These are phyloP conservation scores for Hibiscus trionum DNA, from an alignment of 345 rosid species.

Conservation along the genomic window DNA sequence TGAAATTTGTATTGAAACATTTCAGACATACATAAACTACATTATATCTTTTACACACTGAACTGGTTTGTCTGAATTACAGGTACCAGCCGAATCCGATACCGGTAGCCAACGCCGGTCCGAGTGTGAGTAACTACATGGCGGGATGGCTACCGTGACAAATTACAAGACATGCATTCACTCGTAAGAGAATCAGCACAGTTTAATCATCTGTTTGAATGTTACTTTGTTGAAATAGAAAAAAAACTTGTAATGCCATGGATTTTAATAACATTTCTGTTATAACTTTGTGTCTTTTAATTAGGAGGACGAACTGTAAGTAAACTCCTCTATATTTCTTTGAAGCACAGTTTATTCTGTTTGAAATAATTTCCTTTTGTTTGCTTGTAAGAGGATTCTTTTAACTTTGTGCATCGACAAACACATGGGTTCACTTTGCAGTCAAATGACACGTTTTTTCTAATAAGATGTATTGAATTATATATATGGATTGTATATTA, in stretches of 20 bases:
- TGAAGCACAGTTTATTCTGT: background rate
- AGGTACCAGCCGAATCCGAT: constrained; percentile 63
- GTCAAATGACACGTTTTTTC: too few species aligned
- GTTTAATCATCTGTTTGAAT: background rate
- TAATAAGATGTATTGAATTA: too few species aligned
- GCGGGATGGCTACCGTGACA: constrained; percentile 81
- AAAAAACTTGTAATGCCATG: background rate
- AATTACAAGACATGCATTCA: background rate
- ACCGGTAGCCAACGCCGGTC: constrained; percentile 53
- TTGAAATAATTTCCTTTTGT: background rate
- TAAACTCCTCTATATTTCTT: background rate
- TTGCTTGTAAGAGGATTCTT: too few species aligned
- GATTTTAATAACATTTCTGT: background rate
- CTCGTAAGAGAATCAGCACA: background rate
- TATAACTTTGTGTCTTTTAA: background rate
- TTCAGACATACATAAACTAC: too few species aligned
- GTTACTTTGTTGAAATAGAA: constrained; percentile 1
- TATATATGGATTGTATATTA: too few species aligned
- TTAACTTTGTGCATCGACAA: too few species aligned
- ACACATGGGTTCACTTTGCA: too few species aligned
- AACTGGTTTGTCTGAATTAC: constrained; percentile 13
- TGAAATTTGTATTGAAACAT: too few species aligned
- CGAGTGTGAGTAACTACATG: constrained; percentile 74
- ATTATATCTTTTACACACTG: too few species aligned
- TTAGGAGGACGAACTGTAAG: constrained; percentile 2